A percentile compares a stretch with the other conserved stretches of the same genome.
Evolutionary conservation across 768 basidiomycete genomes (phyloP).

Genomic region (Artomyces pyxidatus): DNA sequence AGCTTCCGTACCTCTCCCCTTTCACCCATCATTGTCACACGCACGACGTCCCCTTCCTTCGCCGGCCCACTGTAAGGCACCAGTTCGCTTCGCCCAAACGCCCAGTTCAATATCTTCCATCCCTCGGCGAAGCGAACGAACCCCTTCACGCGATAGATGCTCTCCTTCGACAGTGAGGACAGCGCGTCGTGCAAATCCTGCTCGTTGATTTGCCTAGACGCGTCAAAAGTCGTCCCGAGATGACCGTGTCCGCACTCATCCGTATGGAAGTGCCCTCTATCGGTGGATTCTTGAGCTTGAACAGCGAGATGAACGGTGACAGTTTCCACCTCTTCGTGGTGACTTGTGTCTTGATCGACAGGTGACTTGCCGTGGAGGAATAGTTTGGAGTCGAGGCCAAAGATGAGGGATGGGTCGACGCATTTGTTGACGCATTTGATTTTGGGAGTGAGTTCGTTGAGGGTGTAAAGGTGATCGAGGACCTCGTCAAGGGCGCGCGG

Average conservation of each 20-base stretch:
- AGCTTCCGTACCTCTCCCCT: slow-evolving; percentile 66
- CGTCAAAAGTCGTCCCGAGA: neutral
- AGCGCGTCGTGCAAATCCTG: slow-evolving; percentile 40
- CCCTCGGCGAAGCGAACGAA: slow-evolving; percentile 47
- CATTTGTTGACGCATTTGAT: slow-evolving; percentile 59
- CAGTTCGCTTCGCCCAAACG: slow-evolving; percentile 79
- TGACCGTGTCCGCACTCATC: neutral
- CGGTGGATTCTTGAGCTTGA: too few species aligned
- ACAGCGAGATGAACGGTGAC: slow-evolving; percentile 50
- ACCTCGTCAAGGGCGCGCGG: slow-evolving; percentile 76
- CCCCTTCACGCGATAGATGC: slow-evolving; percentile 80
- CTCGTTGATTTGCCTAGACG: slow-evolving; percentile 23
- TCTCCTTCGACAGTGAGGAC: slow-evolving; percentile 50
- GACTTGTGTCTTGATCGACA: slow-evolving; percentile 21
- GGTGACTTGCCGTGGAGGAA: slow-evolving; percentile 31
- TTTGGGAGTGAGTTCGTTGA: slow-evolving; percentile 88
- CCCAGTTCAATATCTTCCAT: slow-evolving; percentile 78
- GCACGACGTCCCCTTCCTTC: slow-evolving; percentile 31
- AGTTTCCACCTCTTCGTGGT: slow-evolving; percentile 85
- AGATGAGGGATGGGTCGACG: slow-evolving; percentile 72
- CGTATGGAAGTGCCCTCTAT: slow-evolving; percentile 13
- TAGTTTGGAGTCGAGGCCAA: slow-evolving; percentile 84
- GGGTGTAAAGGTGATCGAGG: slow-evolving; percentile 78
- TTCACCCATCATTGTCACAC: slow-evolving; percentile 89
- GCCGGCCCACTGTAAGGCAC: slow-evolving; percentile 29